Conservation (phyloP, 1,284 basidiomycete genomes). For the Anthracocystis setariae region DNA sequence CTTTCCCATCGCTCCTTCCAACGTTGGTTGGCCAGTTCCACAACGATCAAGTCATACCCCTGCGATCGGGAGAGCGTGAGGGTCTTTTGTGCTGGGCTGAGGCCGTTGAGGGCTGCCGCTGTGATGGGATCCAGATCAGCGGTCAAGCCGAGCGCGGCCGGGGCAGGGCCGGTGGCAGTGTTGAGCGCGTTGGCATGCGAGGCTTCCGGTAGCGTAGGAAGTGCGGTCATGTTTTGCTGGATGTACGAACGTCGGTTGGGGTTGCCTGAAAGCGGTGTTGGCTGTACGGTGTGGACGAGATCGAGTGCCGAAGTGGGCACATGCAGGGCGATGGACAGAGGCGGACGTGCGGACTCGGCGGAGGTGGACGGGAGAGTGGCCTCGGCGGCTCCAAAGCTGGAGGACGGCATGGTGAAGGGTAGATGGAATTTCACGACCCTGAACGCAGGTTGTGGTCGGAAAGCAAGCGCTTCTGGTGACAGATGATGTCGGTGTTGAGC, state of each 20-base stretch:
- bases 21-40: constrained; percentile 85
- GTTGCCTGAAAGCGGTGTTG: constrained; percentile 28
- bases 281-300: constrained; percentile 25
- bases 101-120: constrained; percentile 48
- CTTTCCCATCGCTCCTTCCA: constrained; percentile 90
- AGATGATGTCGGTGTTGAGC: too few relatives aligned
- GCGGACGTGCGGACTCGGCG: constrained; percentile 20
- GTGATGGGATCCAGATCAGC: constrained; percentile 44
- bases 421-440: too few relatives aligned
- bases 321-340: constrained; percentile 37
- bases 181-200: constrained; percentile 63
- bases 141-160: constrained; percentile 42
- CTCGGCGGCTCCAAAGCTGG: constrained; percentile 48
- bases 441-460: too few relatives aligned
- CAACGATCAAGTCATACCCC: constrained; percentile 74
- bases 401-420: constrained; percentile 41
- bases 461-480: too few relatives aligned
- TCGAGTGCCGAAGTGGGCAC: constrained; percentile 37
- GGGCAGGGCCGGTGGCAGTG: constrained; percentile 53
- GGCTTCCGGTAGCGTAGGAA: constrained; percentile 61
- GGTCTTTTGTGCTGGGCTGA: constrained; percentile 48
- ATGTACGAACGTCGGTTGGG: constrained; percentile 47
- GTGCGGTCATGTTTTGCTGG: constrained; percentile 36
- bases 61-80: constrained; percentile 53
- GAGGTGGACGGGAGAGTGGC: constrained; percentile 35